phyloP scores from a whole-genome alignment of 169 alveolate genomes.

The Cryptosporidium ubiquitum region DNA sequence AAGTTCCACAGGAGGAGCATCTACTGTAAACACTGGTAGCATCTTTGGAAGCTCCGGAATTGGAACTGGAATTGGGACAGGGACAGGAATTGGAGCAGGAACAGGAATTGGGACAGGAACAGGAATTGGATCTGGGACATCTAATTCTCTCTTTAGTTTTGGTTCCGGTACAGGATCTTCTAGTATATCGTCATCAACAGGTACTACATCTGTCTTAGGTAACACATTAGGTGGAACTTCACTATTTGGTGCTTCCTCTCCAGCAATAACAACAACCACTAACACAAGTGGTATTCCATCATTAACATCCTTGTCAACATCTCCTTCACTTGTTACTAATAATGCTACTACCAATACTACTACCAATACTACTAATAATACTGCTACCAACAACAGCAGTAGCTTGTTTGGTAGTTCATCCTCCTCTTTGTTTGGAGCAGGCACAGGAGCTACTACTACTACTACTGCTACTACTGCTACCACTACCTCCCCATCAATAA shows the following conservation, averaged over 20 bases:
- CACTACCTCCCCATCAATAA: not conserved
- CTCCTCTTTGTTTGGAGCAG: not conserved
- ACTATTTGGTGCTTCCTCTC: not conserved
- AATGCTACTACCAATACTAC: too few species aligned
- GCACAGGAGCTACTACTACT: not conserved
- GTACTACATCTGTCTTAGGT: not conserved
- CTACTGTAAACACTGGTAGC: not conserved
- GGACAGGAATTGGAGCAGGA: not conserved
- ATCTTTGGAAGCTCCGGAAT: not conserved
- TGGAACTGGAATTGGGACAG: not conserved
- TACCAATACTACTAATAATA: too few species aligned
- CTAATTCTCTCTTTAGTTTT: not conserved
- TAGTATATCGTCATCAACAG: not conserved
- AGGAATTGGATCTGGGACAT: not conserved
- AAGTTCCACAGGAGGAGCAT: not conserved
- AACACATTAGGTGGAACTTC: not conserved
- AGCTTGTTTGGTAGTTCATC: not conserved
- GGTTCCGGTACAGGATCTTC: conserved; percentile 7
- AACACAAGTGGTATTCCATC: not conserved
- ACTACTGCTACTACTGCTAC: not conserved
- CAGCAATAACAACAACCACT: not conserved
- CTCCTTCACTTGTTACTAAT: not conserved
- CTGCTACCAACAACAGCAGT: too few species aligned
- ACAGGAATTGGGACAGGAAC: not conserved
- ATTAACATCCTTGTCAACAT: not conserved